phyloP scores from a whole-genome alignment of 768 basidiomycete species.

The Rhizopogon vinicolor region DNA sequence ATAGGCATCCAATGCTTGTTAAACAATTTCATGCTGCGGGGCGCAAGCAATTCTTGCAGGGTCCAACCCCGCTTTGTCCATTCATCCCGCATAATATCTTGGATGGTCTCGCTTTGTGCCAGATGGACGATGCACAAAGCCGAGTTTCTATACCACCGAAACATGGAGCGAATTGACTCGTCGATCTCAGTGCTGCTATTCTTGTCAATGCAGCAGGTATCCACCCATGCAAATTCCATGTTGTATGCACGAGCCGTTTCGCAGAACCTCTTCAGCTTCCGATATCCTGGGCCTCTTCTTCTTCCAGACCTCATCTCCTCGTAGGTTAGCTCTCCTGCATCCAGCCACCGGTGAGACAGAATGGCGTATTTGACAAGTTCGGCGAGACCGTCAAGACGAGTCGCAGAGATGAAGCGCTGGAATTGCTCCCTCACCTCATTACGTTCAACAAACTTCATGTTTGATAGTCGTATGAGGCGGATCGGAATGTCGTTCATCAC shows the following conservation, averaged over 20 bases:
- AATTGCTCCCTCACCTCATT: too few species aligned
- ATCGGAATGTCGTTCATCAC: not conserved
- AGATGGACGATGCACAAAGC: constrained; percentile 7
- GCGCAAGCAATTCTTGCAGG: constrained; percentile 1
- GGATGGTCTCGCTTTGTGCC: not conserved
- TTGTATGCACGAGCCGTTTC: not conserved
- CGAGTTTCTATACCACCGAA: constrained; percentile 9
- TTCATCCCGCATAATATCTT: not conserved
- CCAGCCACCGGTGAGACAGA: not conserved
- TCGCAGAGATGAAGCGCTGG: too few species aligned
- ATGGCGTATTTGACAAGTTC: not conserved
- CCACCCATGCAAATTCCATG: constrained; percentile 1
- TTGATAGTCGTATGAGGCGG: not conserved
- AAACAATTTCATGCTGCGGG: constrained; percentile 1
- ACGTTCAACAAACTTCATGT: not conserved
- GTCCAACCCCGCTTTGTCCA: constrained; percentile 5
- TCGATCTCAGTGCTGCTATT: constrained; percentile 9
- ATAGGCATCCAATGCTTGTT: not conserved
- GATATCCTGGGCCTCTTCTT: not conserved
- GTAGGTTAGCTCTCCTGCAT: not conserved
- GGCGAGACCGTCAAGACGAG: not conserved
- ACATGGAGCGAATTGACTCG: constrained; percentile 12
- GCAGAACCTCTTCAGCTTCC: not conserved
- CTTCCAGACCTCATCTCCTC: too few species aligned
- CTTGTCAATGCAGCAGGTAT: constrained; percentile 10